Evolutionary conservation across 305 asterid species (phyloP), one percentile per base, ranked within the genome.

Genomic region (Plantago coronopus): DNA sequence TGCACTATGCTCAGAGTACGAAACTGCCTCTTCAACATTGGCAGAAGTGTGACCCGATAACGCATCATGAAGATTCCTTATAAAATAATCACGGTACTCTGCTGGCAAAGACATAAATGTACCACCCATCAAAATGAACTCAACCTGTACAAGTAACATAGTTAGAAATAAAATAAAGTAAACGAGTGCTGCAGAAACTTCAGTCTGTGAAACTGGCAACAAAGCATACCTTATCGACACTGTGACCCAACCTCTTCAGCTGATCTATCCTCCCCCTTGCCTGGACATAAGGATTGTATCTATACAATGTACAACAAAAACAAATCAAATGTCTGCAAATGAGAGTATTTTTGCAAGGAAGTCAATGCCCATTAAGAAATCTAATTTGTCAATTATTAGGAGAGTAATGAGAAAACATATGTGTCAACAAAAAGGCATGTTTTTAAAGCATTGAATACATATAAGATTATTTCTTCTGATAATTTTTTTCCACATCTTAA

Each of bases 61-160:
- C 63, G 98, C 97, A 85, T 93, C 97, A 64, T 93, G 98, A 37
- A 93, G 96, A 78, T 93, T 93, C 73, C 97, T 76, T 66, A 69
- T 78, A 69, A 93, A 93, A 69, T 79, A 93, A 67, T 93, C 96
- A 45, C 98, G 93, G 78, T 93, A 93, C 18, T 93, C 96, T 57
- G 97, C 74, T 60, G 99, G 97, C 79, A 89, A 79, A 5, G 99
- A 93, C 99, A 89, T 89, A 78, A 93, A 93, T 59, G 99, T 93
- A 48, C 97, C 99, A 66, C 99, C 97, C 97, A 93, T 93, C 83
- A 93, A 76, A 73, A 93, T 93, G 76, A 93, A 93, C 55, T 93
- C 98, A 67, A 93, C 97, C 98, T 91, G 81, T 65, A 62, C 17
- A 59, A 62, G 31, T 38, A 68, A 53, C 71, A 74, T 15, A 62